A percentile compares a stretch with the other conserved stretches of the same genome.
These are phyloP conservation scores for Juncus effusus DNA, from an alignment of 176 grass and related monocot genomes.

Conservation along the genomic window DNA sequence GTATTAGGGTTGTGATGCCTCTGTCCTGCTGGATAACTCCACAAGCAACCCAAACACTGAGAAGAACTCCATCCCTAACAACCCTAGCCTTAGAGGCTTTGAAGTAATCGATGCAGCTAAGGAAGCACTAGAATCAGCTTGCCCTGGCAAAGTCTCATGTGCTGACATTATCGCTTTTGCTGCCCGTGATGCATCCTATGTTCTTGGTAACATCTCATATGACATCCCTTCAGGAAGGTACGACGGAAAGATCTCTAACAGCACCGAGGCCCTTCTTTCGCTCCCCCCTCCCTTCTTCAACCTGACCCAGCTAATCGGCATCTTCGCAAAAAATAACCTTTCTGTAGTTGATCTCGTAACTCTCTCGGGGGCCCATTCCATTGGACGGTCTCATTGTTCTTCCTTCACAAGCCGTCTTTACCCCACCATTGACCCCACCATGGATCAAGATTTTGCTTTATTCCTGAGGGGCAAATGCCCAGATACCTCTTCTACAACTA, in stretches of 20 bases:
- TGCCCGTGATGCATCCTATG: conserved; percentile 29
- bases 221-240: conserved; percentile 33
- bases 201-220: conserved; percentile 12
- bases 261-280: conserved; percentile 13
- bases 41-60: conserved; percentile 18
- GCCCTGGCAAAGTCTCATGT: conserved; percentile 34
- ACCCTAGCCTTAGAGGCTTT: conserved; percentile 33
- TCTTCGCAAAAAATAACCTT: conserved; percentile 37
- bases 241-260: conserved; percentile 32
- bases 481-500: background rate
- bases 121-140: conserved; percentile 16
- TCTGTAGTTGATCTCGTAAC: conserved; percentile 29
- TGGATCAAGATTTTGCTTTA: conserved; percentile 22
- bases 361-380: conserved; percentile 52
- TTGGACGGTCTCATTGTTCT: conserved; percentile 47
- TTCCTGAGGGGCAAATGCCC: conserved; percentile 24
- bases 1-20: conserved; percentile 46
- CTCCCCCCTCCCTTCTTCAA: conserved; percentile 17
- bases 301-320: background rate
- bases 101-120: conserved; percentile 40
- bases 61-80: conserved; percentile 30
- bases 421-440: background rate
- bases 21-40: conserved; percentile 36
- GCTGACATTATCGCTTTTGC: conserved; percentile 48
- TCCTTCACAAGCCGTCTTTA: conserved; percentile 41